A percentile compares a stretch with the other conserved stretches of the same genome.
Conservation (phyloP, 352 stramenopile genomes). For the Pythium volutum region DNA sequence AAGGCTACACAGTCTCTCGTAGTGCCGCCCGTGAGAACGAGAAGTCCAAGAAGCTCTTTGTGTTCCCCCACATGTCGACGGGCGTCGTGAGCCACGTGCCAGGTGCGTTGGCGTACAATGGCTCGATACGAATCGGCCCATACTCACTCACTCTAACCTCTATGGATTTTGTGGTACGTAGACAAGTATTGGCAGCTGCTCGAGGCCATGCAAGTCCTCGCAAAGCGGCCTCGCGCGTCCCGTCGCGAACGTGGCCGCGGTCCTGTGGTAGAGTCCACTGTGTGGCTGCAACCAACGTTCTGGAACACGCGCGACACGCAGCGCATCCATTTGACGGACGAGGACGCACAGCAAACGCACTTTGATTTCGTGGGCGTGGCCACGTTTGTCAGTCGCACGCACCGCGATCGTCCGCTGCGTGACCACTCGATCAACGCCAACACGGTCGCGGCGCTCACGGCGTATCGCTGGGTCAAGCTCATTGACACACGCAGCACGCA, state of each 20-base stretch:
- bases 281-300: conserved; percentile 51
- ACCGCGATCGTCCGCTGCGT: conserved; percentile 18
- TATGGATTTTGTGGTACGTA: conserved; percentile 12
- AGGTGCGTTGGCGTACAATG: conserved; percentile 5
- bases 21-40: neutral
- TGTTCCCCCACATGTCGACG: conserved; percentile 16
- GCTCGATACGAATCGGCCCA: neutral
- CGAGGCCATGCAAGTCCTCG: conserved; percentile 30
- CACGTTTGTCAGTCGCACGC: conserved; percentile 46
- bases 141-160: neutral
- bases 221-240: conserved; percentile 5
- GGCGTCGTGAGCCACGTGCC: conserved; percentile 23
- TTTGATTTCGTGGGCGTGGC: conserved; percentile 72
- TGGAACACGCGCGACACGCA: conserved; percentile 33
- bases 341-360: conserved; percentile 26
- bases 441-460: neutral
- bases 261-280: neutral
- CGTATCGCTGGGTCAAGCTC: conserved; percentile 58
- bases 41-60: conserved; percentile 19
- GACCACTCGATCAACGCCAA: neutral
- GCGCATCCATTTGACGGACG: conserved; percentile 15
- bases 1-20: conserved; percentile 31
- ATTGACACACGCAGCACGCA: conserved; percentile 48
- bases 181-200: conserved; percentile 62
- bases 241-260: neutral